Base-by-base conservation (phyloP, 306 rosid species). In the Styphnolobium japonicum region DNA sequence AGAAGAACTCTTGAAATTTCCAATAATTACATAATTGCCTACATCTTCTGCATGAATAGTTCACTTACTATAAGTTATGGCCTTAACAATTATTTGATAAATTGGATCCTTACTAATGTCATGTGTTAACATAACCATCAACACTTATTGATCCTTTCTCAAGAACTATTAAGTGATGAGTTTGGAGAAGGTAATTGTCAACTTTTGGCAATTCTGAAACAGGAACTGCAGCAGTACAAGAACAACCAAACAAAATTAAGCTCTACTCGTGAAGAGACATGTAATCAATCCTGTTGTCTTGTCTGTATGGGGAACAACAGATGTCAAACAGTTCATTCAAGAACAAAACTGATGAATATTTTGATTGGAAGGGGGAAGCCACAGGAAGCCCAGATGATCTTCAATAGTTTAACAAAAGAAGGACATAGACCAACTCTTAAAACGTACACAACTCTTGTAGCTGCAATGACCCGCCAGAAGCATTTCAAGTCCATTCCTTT, bases 381-480 rank as follows among this genome's bases (percentile, higher is more conserved):
- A 52, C 95, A 85, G 43, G 98, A 95, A 88, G 95, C 93, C 12
- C 89, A 82, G 39, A 52, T 85, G 22, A 48, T 92, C 80, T 95
- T 91, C 88, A 80, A 86, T 68, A 81, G 73, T 79, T 75, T 95
- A 80, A 40, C 87, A 27, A 97, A 91, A 83, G 93, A 89, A 84
- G 97, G 97, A 60, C 98, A 95, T 71, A 90, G 67, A 71, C 98
- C 98, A 12, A 95, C 91, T 48, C 84, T 89, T 64, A 83, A 92
- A 77, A 95, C 98, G 39, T 95, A 95, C 85, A 95, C 98, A 25
- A 83, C 92, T 69, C 95, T 95, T 72, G 93, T 92, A 40, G 90
- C 95, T 68, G 92, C 98, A 56, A 85, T 95, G 83, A 92, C 98
- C 58, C 93, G 90, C 75, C 94, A 76, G 82, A 91, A 88, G 84